Evolutionary conservation across 163 green algal species (phyloP).

Genomic region (Prototheca wickerhamii): DNA sequence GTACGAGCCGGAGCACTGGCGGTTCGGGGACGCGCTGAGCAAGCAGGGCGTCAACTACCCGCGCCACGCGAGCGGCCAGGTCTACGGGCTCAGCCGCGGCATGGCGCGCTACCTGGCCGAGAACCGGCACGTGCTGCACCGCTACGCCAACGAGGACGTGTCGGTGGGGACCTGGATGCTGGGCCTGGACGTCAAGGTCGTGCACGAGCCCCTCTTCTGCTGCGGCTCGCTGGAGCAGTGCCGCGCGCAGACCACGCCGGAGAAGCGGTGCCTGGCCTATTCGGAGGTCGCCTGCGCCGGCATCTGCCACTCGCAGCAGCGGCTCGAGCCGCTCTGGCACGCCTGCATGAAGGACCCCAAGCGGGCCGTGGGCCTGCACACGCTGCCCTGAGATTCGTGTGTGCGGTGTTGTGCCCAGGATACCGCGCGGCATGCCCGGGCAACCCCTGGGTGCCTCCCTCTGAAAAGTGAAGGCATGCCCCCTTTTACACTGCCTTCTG

Average conservation of each 20-base stretch:
- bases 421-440: no score
- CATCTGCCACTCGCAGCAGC: constrained; percentile 37
- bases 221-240: constrained; percentile 42
- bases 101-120: constrained; percentile 48
- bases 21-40: constrained; percentile 45
- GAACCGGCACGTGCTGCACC: constrained; percentile 50
- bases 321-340: constrained; percentile 39
- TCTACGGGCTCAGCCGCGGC: constrained; percentile 42
- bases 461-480: no score
- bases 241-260: constrained; percentile 23
- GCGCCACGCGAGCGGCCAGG: constrained; percentile 31
- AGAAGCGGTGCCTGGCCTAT: constrained; percentile 41
- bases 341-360: constrained; percentile 32
- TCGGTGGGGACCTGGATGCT: constrained; percentile 59
- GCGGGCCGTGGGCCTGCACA: neutral
- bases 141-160: constrained; percentile 64
- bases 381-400: no score
- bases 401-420: no score
- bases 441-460: no score
- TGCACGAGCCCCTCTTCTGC: constrained; percentile 56
- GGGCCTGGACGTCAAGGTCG: constrained; percentile 50
- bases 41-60: constrained; percentile 34
- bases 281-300: constrained; percentile 42
- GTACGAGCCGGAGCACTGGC: constrained; percentile 52
- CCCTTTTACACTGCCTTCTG: no score